Evolutionary conservation across 208 protist genomes (phyloP), one percentile per base, ranked within the genome.

Genomic region (Polymyxa betae): DNA sequence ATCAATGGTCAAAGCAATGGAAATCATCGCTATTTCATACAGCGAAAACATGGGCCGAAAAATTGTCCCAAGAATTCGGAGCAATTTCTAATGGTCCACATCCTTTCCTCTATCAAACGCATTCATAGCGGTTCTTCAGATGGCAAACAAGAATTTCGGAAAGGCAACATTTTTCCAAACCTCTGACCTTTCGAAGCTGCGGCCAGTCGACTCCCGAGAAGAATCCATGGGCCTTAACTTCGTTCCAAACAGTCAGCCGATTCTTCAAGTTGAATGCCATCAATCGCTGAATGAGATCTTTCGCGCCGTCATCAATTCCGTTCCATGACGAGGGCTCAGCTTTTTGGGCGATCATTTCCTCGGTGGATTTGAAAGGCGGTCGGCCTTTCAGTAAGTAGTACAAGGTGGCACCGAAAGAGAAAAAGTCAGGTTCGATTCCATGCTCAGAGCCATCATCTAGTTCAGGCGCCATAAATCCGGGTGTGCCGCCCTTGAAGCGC

Each of bases 351-450:
- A 82, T 82, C 72, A 82, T 82, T n/a, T 82, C 35, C 16, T 5
- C 72, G 16, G 5, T 35, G 16, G 35, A 38, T 35, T 82, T 5
- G 72, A 82, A 82, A 20, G 72, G 72, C 72, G 72, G 16, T n/a
- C 72, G 72, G 16, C 72, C 72, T 43, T 82, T 82, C 35, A 82
- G 40, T 5, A 82, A 45, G 72, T 82, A 82, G 72, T 82, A 82
- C 40, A 82, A 45, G 16, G 72, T 82, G 35, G 72, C 72, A 82
- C 72, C 72, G 72, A 82, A 82, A 5, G 72, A 5, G 72, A 82
- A 82, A n/a, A 82, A 82, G 35, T 82, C 72, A n/a, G 72, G 72
- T 43, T 82, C 72, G 72, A 35, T 82, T 45, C 72, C 40, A n/a
- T 82, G 72, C 5, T 5, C 5, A 38, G 5, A 5, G n/a, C 72